These are phyloP conservation scores for Telfairia occidentalis DNA, from an alignment of 331 rosid genomes.

Conservation along the genomic window DNA sequence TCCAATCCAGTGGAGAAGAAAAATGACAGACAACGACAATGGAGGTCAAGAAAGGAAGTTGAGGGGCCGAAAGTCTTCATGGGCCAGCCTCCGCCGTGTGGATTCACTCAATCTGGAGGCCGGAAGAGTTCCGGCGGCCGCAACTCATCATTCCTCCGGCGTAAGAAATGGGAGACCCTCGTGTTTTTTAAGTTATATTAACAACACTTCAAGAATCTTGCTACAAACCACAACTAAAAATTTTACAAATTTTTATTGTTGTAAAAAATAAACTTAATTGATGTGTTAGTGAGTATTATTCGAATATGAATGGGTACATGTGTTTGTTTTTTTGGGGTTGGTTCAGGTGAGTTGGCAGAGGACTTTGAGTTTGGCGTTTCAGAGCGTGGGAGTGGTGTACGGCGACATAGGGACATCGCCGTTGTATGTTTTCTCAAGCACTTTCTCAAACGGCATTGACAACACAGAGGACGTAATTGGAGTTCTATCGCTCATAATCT, in stretches of 20 bases:
- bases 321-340: not conserved
- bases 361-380: constrained; percentile 62
- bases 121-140: constrained; percentile 39
- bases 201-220: too few species aligned
- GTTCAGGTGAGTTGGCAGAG: constrained; percentile 41
- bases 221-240: too few species aligned
- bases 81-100: constrained; percentile 58
- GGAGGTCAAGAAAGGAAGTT: constrained; percentile 1
- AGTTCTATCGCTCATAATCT: constrained; percentile 62
- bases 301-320: too few species aligned
- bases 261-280: too few species aligned
- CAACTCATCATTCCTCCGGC: not conserved
- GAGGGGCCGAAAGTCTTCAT: constrained; percentile 35
- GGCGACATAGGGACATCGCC: constrained; percentile 96
- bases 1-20: not conserved
- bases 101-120: constrained; percentile 80
- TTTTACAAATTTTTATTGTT: too few species aligned
- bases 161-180: too few species aligned
- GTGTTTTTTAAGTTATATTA: too few species aligned
- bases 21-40: not conserved
- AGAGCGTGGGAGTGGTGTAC: constrained; percentile 68
- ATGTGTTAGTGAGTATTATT: too few species aligned
- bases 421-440: constrained; percentile 51
- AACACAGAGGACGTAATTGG: constrained; percentile 45
- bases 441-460: constrained; percentile 25